Conservation (phyloP, 2,329 filamentous ascomycete species). For the Cladosporium halotolerans region DNA sequence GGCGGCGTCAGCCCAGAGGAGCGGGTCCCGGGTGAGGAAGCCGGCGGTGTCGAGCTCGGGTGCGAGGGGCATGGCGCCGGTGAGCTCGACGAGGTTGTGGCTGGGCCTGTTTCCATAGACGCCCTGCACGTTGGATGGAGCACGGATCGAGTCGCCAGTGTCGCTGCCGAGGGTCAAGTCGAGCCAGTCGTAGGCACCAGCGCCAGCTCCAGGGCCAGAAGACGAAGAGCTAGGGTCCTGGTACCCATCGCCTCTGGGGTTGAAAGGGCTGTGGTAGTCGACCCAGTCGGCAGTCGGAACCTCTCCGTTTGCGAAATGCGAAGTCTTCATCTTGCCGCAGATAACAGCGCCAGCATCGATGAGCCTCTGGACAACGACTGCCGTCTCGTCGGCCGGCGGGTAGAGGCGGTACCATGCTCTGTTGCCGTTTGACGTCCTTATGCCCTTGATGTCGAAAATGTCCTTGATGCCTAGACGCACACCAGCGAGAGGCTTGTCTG, state of each 20-base stretch:
- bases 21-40: conserved; percentile 41
- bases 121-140: conserved; percentile 44
- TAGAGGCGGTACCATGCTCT: conserved; percentile 53
- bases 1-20: conserved; percentile 38
- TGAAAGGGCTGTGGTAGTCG: conserved; percentile 40
- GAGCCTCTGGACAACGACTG: conserved; percentile 48
- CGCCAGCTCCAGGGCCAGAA: conserved; percentile 40
- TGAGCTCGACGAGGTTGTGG: conserved; percentile 41
- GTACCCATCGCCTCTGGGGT: conserved; percentile 41
- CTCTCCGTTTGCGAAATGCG: conserved; percentile 42
- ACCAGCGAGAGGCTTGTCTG: conserved; percentile 53
- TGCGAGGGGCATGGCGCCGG: conserved; percentile 45
- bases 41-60: conserved; percentile 44
- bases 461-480: conserved; percentile 59
- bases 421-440: conserved; percentile 53
- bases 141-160: conserved; percentile 46
- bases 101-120: conserved; percentile 47
- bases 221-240: conserved; percentile 44
- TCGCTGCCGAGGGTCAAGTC: conserved; percentile 47
- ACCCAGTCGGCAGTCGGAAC: conserved; percentile 47
- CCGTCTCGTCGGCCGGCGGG: conserved; percentile 40
- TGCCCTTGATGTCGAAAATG: conserved; percentile 53
- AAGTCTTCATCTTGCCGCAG: conserved; percentile 42
- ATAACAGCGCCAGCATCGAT: conserved; percentile 54
- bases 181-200: conserved; percentile 43